A percentile compares a stretch with the other conserved stretches of the same genome.
Evolutionary conservation across 495 filamentous ascomycete species (phyloP).

Genomic region (Penicillium fimorum): DNA sequence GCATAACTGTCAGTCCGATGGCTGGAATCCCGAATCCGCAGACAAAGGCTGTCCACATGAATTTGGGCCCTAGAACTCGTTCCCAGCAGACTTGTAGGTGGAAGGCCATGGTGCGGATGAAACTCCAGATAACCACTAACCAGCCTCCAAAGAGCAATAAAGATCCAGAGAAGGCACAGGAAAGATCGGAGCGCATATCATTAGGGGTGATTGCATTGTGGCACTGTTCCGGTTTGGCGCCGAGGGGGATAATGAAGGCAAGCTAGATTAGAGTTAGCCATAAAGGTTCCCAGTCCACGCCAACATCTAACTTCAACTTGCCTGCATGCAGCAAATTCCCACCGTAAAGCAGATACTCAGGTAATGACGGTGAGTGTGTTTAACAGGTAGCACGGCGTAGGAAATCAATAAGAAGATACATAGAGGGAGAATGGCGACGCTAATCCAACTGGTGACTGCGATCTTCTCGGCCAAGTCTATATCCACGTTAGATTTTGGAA

Average conservation of each 20-base stretch:
- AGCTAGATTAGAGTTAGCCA: conserved; percentile 22
- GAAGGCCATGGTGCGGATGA: conserved; percentile 84
- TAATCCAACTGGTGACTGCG: conserved; percentile 71
- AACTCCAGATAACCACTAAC: conserved; percentile 79
- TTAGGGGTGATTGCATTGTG: conserved; percentile 89
- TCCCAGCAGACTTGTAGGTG: conserved; percentile 99
- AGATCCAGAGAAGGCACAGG: conserved; percentile 86
- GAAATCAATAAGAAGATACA: conserved; percentile 77
- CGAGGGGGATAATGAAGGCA: conserved; percentile 90
- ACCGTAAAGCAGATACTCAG: conserved; percentile 81
- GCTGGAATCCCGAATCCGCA: conserved; percentile 81
- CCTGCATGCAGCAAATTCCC: conserved; percentile 72
- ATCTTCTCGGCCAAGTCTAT: conserved; percentile 64
- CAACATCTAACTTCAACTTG: conserved; percentile 53
- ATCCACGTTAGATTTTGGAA: conserved; percentile 16
- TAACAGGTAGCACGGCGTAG: conserved; percentile 79
- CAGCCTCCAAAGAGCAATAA: conserved; percentile 84
- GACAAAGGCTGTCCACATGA: conserved; percentile 82
- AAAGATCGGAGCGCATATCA: conserved; percentile 77
- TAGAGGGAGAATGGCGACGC: conserved; percentile 68
- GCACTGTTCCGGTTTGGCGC: conserved; percentile 75
- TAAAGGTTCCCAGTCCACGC: not conserved
- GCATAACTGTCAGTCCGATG: conserved; percentile 66
- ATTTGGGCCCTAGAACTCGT: conserved; percentile 78
- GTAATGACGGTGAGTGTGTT: conserved; percentile 90